Conservation (phyloP, 768 basidiomycete species). For the Nidularia sp. region DNA sequence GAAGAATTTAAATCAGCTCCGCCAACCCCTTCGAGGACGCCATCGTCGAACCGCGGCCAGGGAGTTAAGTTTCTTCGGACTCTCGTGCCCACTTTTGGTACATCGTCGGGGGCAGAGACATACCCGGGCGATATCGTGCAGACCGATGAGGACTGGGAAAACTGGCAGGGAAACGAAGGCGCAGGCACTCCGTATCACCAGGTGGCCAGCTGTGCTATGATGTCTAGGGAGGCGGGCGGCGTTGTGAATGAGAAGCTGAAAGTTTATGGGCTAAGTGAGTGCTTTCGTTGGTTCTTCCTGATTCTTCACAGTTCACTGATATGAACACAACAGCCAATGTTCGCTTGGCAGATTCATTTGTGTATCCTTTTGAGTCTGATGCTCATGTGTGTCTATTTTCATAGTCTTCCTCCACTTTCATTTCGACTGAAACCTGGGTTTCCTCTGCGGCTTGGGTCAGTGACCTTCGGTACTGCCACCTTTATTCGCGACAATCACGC, state of each 20-base stretch:
- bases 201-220: constrained; percentile 23
- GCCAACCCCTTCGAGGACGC: constrained; percentile 58
- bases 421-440: not conserved
- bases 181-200: constrained; percentile 61
- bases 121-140: constrained; percentile 22
- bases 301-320: not conserved
- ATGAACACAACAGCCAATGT: constrained; percentile 30
- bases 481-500: no score
- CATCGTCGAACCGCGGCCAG: constrained; percentile 61
- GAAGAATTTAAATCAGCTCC: constrained; percentile 57
- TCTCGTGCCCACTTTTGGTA: constrained; percentile 37
- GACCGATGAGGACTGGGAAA: constrained; percentile 53
- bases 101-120: constrained; percentile 26
- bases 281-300: not conserved
- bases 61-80: constrained; percentile 57
- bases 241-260: constrained; percentile 22
- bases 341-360: constrained; percentile 49
- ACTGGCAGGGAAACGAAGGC: constrained; percentile 36
- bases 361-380: constrained; percentile 44
- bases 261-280: constrained; percentile 24
- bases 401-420: not conserved
- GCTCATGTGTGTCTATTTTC: constrained; percentile 19
- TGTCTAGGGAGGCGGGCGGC: constrained; percentile 20
- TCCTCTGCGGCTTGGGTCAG: no score
- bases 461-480: no score